A percentile compares a stretch with the other conserved stretches of the same genome.
Conservation (phyloP, 305 asterid genomes). For the Plantago lanceolata region DNA sequence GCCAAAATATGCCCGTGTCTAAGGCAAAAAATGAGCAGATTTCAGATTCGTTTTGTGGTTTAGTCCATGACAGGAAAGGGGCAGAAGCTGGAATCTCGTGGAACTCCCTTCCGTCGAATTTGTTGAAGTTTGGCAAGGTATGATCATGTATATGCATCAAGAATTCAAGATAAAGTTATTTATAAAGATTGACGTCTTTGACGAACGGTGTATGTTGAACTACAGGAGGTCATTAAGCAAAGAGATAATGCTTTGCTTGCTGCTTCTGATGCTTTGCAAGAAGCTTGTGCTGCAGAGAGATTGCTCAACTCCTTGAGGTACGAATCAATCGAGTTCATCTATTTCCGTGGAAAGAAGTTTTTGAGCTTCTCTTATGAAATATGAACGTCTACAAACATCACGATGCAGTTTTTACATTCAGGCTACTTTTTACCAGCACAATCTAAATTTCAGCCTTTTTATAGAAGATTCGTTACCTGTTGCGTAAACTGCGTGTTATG, state of each 20-base stretch:
- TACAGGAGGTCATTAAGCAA: conserved; percentile 57
- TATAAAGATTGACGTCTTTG: neutral
- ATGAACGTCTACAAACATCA: no score
- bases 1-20: conserved; percentile 26
- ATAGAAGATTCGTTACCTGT: no score
- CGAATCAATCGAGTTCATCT: neutral
- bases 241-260: conserved; percentile 55
- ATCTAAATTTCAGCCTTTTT: no score
- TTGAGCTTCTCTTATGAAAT: neutral
- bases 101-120: conserved; percentile 50
- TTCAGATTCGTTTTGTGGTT: conserved; percentile 29
- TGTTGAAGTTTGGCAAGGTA: conserved; percentile 70
- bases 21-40: conserved; percentile 29
- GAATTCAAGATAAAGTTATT: neutral
- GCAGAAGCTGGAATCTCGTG: conserved; percentile 49
- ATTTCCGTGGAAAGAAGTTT: neutral
- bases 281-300: conserved; percentile 76
- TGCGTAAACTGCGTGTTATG: neutral
- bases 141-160: neutral
- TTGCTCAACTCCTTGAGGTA: conserved; percentile 71
- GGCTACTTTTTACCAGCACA: neutral
- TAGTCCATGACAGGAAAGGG: conserved; percentile 40
- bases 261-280: conserved; percentile 74
- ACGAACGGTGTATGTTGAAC: conserved; percentile 8
- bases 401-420: no score